Evolutionary conservation across 192 early-diverging fungal species (phyloP).

Genomic region (Chytriomyces hyalinus): DNA sequence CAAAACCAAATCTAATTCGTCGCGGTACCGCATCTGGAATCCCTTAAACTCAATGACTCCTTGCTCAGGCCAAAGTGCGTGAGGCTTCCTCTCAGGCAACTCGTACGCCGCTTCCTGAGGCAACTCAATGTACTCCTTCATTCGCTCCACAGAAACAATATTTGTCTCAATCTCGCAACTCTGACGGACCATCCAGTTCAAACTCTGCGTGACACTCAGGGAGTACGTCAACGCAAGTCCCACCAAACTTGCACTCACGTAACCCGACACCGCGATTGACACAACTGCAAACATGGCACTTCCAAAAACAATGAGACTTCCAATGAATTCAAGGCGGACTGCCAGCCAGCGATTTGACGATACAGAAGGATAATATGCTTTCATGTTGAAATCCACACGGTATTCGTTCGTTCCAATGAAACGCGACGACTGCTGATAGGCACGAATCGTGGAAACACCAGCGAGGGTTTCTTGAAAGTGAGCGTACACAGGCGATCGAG

Average conservation of each 20-base stretch:
- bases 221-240: slow-evolving; percentile 71
- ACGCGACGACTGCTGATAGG: slow-evolving; percentile 59
- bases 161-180: slow-evolving; percentile 84
- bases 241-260: slow-evolving; percentile 48
- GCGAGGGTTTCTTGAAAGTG: slow-evolving; percentile 65
- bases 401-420: slow-evolving; percentile 74
- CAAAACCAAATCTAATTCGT: slow-evolving; percentile 79
- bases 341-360: slow-evolving; percentile 64
- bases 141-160: slow-evolving; percentile 53
- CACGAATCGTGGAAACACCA: slow-evolving; percentile 62
- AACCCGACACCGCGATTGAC: slow-evolving; percentile 61
- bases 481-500: slow-evolving; percentile 60
- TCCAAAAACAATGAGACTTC: slow-evolving; percentile 78
- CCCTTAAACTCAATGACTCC: slow-evolving; percentile 77
- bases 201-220: slow-evolving; percentile 74
- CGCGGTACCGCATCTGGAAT: slow-evolving; percentile 82
- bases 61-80: slow-evolving; percentile 70
- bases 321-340: slow-evolving; percentile 80
- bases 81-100: slow-evolving; percentile 42
- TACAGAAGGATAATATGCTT: slow-evolving; percentile 78
- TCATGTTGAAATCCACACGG: slow-evolving; percentile 78
- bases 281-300: slow-evolving; percentile 75
- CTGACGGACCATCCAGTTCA: slow-evolving; percentile 88
- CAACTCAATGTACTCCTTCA: slow-evolving; percentile 82
- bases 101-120: slow-evolving; percentile 77